Conservation (phyloP, 2,329 filamentous ascomycete species). For the Arthroderma sp. region DNA sequence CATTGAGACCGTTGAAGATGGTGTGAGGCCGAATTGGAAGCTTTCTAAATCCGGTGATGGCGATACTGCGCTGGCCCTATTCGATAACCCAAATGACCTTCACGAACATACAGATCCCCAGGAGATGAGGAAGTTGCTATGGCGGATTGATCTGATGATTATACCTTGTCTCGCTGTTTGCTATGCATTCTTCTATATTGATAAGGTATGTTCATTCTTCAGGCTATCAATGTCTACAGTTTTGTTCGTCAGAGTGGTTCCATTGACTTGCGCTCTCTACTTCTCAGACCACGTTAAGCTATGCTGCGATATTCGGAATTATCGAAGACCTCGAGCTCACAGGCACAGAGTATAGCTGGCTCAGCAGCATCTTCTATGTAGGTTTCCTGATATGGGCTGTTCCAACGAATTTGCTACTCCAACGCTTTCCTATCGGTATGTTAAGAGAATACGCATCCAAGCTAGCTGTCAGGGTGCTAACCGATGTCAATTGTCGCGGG, state of each 20-base stretch:
- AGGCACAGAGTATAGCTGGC: constrained; percentile 47
- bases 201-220: constrained; percentile 19
- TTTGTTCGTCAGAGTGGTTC: neutral
- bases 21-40: neutral
- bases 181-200: constrained; percentile 42
- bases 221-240: neutral
- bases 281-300: constrained; percentile 42
- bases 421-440: constrained; percentile 38
- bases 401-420: constrained; percentile 42
- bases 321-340: constrained; percentile 43
- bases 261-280: neutral
- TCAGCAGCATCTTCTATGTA: constrained; percentile 44
- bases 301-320: constrained; percentile 54
- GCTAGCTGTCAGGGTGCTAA: neutral
- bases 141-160: constrained; percentile 48
- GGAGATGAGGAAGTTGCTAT: constrained; percentile 36
- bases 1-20: too few species aligned
- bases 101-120: constrained; percentile 33
- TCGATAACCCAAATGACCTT: constrained; percentile 35
- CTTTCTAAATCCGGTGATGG: constrained; percentile 21
- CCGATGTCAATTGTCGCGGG: neutral
- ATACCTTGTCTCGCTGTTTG: constrained; percentile 43
- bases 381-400: constrained; percentile 43
- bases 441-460: constrained; percentile 4
- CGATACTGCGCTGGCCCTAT: constrained; percentile 40